Evolutionary conservation across 345 rosid species (phyloP).

Genomic region (Durio zibethinus): DNA sequence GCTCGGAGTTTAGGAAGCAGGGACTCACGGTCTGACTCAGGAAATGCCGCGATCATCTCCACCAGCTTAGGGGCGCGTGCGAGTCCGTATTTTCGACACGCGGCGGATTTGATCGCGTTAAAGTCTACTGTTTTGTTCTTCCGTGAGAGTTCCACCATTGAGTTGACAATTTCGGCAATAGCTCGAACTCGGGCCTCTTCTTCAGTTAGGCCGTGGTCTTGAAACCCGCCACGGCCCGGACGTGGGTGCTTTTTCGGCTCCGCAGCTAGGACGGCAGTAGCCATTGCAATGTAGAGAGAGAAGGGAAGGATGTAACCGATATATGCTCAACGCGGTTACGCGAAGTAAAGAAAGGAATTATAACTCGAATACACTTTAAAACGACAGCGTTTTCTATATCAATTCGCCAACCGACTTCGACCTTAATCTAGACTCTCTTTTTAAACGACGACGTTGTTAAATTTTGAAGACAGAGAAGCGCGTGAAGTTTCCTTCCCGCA

Average conservation of each 20-base stretch:
- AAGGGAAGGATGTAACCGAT: neutral
- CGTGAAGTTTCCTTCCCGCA: neutral
- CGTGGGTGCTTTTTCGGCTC: slow-evolving; percentile 62
- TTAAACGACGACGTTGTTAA: no score
- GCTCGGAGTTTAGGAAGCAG: slow-evolving; percentile 95
- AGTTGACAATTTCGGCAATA: slow-evolving; percentile 82
- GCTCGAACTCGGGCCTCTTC: slow-evolving; percentile 96
- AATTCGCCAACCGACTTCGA: no score
- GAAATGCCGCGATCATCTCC: slow-evolving; percentile 97
- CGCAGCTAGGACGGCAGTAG: slow-evolving; percentile 49
- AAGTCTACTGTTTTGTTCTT: slow-evolving; percentile 91
- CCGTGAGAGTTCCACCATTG: slow-evolving; percentile 93
- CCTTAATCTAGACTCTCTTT: no score
- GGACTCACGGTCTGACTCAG: slow-evolving; percentile 82
- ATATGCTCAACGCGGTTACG: neutral
- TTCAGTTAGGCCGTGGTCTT: slow-evolving; percentile 78
- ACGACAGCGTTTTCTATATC: slow-evolving; percentile 8
- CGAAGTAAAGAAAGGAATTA: neutral
- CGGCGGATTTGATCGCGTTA: slow-evolving; percentile 76
- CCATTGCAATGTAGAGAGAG: slow-evolving; percentile 34
- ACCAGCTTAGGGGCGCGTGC: slow-evolving; percentile 93
- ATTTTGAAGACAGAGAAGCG: neutral
- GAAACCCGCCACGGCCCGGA: slow-evolving; percentile 88
- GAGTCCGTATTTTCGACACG: slow-evolving; percentile 92
- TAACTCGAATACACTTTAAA: neutral